phyloP scores from a whole-genome alignment of 2,329 filamentous ascomycete genomes.

The Trematosphaeria pertusa region DNA sequence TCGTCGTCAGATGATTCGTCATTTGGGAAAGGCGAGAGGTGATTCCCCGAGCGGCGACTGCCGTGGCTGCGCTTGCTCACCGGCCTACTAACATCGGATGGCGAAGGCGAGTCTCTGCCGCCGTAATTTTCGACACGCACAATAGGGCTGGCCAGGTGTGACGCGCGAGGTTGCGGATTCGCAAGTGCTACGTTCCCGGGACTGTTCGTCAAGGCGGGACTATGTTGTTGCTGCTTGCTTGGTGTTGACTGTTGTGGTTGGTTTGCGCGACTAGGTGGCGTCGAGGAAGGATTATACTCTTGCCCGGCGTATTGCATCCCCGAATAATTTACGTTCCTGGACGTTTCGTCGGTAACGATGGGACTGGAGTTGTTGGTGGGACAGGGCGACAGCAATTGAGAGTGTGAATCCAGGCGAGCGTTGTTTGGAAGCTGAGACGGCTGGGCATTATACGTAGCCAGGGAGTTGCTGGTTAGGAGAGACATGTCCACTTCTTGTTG shows the following conservation, averaged over 20 bases:
- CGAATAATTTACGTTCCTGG: constrained; percentile 20
- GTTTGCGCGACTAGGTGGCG: constrained; percentile 33
- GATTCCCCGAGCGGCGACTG: constrained; percentile 43
- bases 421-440: constrained; percentile 27
- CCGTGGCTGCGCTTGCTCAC: constrained; percentile 45
- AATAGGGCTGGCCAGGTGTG: constrained; percentile 48
- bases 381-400: constrained; percentile 45
- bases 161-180: constrained; percentile 33
- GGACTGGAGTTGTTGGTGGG: constrained; percentile 47
- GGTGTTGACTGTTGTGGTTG: constrained; percentile 36
- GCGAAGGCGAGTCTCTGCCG: constrained; percentile 43
- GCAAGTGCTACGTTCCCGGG: constrained; percentile 36
- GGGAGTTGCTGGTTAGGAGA: constrained; percentile 31
- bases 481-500: constrained; percentile 35
- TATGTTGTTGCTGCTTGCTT: constrained; percentile 43
- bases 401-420: constrained; percentile 30
- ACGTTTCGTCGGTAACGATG: constrained; percentile 37
- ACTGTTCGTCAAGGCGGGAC: constrained; percentile 48
- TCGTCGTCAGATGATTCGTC: constrained; percentile 45
- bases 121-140: constrained; percentile 48
- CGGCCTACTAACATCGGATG: constrained; percentile 41
- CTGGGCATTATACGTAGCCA: constrained; percentile 43
- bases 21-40: constrained; percentile 47
- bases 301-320: constrained; percentile 29
- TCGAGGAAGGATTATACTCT: constrained; percentile 27